Conservation (phyloP, 768 basidiomycete species). For the Leccinum longicurvipes region DNA sequence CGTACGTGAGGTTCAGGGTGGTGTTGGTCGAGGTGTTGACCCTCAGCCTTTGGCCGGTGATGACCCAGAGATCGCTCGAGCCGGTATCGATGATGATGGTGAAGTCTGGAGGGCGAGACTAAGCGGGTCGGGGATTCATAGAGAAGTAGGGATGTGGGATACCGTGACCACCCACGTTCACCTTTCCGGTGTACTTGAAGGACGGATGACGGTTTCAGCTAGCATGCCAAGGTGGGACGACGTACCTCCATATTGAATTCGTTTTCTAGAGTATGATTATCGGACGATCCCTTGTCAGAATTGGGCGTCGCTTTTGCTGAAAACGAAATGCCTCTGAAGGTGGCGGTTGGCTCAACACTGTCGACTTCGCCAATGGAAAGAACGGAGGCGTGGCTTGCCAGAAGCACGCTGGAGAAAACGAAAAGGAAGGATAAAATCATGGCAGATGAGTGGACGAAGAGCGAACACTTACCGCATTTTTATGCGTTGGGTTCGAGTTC, state of each 20-base stretch:
- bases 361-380: conserved; percentile 6
- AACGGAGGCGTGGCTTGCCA: conserved; percentile 29
- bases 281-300: conserved; percentile 16
- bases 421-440: conserved; percentile 18
- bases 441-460: neutral
- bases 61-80: conserved; percentile 31
- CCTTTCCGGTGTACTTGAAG: conserved; percentile 27
- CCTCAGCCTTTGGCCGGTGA: conserved; percentile 18
- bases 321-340: conserved; percentile 21
- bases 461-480: neutral
- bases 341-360: neutral
- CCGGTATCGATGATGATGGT: conserved; percentile 28
- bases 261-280: conserved; percentile 25
- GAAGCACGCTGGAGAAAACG: conserved; percentile 24
- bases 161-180: conserved; percentile 30
- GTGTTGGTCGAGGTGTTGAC: conserved; percentile 31
- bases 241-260: conserved; percentile 27
- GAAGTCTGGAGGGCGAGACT: conserved; percentile 19
- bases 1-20: conserved; percentile 34
- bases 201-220: neutral
- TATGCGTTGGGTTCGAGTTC: conserved; percentile 1
- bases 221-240: neutral
- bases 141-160: neutral
- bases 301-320: conserved; percentile 14
- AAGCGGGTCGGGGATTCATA: neutral